Evolutionary conservation across 202 grass and related monocot species (phyloP).

Genomic region (Hordeum pubiflorum): DNA sequence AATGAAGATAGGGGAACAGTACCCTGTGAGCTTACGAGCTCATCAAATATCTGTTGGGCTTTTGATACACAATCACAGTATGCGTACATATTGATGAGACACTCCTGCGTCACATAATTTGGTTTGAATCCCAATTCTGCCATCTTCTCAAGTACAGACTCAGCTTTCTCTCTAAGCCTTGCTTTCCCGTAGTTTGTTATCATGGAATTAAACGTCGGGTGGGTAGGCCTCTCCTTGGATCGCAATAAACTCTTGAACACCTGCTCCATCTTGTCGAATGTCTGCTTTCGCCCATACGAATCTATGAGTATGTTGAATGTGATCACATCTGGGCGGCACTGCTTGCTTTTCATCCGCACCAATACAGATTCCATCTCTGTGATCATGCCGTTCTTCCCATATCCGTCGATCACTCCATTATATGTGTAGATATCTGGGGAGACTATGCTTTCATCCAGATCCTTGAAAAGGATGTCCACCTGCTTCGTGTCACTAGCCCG

Average conservation of each 20-base stretch:
- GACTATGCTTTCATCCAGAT: conserved; percentile 66
- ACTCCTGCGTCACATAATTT: conserved; percentile 75
- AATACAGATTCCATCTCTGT: conserved; percentile 88
- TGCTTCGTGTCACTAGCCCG: conserved; percentile 65
- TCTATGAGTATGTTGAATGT: conserved; percentile 96
- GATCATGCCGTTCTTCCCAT: conserved; percentile 89
- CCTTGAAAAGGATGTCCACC: conserved; percentile 78
- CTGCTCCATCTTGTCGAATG: conserved; percentile 97
- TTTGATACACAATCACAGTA: conserved; percentile 75
- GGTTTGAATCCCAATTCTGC: conserved; percentile 76
- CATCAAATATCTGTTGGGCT: conserved; percentile 72
- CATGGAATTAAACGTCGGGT: conserved; percentile 94
- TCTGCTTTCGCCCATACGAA: conserved; percentile 75
- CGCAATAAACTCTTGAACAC: conserved; percentile 84
- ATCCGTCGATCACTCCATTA: conserved; percentile 82
- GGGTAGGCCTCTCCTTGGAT: conserved; percentile 77
- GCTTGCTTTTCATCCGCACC: conserved; percentile 70
- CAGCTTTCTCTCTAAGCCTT: conserved; percentile 74
- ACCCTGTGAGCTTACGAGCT: conserved; percentile 52
- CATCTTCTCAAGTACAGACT: conserved; percentile 67
- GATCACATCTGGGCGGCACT: conserved; percentile 78
- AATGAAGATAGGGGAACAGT: conserved; percentile 54
- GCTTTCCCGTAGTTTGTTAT: conserved; percentile 97
- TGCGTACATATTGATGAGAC: conserved; percentile 75
- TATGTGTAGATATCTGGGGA: conserved; percentile 76